Conservation (phyloP, 2,329 filamentous ascomycete genomes). For the Rhexocercosporidium sp. region DNA sequence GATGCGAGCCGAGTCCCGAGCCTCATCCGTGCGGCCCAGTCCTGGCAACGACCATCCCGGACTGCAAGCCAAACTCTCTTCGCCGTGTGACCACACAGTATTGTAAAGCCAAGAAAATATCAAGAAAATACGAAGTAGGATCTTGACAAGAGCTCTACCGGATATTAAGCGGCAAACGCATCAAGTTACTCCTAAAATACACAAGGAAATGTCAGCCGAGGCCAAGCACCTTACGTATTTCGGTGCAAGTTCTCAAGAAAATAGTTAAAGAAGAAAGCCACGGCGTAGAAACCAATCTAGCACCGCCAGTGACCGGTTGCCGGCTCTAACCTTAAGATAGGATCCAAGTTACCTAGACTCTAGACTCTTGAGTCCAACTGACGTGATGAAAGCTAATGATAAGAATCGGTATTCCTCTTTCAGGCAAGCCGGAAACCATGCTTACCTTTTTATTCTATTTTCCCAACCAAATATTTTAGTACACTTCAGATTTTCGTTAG, state of each 20-base stretch:
- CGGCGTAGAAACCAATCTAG: too few species aligned
- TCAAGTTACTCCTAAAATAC: not conserved
- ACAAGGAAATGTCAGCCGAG: not conserved
- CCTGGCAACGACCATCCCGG: not conserved
- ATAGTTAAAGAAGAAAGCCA: not conserved
- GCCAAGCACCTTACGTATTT: not conserved
- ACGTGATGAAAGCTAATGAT: too few species aligned
- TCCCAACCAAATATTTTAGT: too few species aligned
- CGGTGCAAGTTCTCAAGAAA: not conserved
- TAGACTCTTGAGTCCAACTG: too few species aligned
- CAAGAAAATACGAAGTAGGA: not conserved
- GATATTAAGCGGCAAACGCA: not conserved
- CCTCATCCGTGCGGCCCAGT: not conserved
- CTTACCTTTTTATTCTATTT: too few species aligned
- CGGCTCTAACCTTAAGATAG: too few species aligned
- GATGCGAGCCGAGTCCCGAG: slow-evolving; percentile 3
- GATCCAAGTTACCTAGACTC: too few species aligned
- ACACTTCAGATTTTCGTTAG: too few species aligned
- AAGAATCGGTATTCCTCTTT: too few species aligned
- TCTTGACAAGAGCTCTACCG: not conserved
- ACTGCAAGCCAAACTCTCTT: not conserved
- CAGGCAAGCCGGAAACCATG: too few species aligned
- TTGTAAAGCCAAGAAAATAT: not conserved
- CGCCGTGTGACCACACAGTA: not conserved
- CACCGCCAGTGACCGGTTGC: too few species aligned